Evolutionary conservation across 148 eudicot genomes (phyloP).

Genomic region (Talinum fruticosum): DNA sequence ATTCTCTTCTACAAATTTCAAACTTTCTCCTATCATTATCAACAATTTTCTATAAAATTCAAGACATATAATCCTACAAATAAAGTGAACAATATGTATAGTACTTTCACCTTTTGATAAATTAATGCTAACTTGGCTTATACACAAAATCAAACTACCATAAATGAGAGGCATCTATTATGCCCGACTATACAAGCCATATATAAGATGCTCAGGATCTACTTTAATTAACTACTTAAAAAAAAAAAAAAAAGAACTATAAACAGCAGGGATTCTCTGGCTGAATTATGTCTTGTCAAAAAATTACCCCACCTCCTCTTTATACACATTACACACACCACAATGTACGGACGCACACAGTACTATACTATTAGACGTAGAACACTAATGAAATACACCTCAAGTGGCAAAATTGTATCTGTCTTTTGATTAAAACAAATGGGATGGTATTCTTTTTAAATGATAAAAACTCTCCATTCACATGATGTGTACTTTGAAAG

Average conservation of each 20-base stretch:
- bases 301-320: neutral
- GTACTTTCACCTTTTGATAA: neutral
- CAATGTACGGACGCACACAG: neutral
- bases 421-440: neutral
- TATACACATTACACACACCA: neutral
- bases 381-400: neutral
- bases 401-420: neutral
- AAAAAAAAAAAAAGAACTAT: too few relatives aligned
- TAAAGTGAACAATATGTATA: neutral
- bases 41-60: too few relatives aligned
- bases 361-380: neutral
- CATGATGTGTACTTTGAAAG: slow-evolving; percentile 2
- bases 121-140: neutral
- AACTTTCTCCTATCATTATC: too few relatives aligned
- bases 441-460: neutral
- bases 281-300: slow-evolving; percentile 2
- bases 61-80: too few relatives aligned
- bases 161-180: too few relatives aligned
- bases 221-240: neutral
- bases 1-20: neutral
- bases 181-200: neutral
- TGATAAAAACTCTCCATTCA: neutral
- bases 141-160: neutral
- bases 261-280: neutral
- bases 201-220: neutral